These are phyloP conservation scores for Mycena polygramma DNA, from an alignment of 768 basidiomycete species.

Conservation along the genomic window DNA sequence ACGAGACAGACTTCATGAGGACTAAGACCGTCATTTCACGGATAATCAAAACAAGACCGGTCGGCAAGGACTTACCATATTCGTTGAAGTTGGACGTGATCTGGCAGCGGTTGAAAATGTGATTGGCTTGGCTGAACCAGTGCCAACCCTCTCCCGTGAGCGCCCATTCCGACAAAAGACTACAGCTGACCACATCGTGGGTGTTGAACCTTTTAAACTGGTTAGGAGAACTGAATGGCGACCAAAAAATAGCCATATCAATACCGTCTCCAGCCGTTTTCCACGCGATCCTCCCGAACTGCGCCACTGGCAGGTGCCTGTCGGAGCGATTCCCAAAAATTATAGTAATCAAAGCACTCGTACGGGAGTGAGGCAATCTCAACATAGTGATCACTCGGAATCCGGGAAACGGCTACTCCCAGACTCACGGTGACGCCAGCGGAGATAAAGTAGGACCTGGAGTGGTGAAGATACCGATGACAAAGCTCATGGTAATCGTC, in stretches of 20 bases:
- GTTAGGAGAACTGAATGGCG: too few species aligned
- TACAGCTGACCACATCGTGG: too few species aligned
- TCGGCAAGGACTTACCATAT: neutral
- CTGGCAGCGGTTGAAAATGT: neutral
- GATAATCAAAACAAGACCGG: neutral
- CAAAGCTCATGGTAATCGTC: slow-evolving; percentile 1
- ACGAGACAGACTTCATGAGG: neutral
- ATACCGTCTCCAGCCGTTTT: too few species aligned
- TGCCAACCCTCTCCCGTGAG: neutral
- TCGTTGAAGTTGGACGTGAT: neutral
- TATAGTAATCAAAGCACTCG: neutral
- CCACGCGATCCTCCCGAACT: too few species aligned
- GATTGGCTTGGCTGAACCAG: neutral
- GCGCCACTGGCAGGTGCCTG: too few species aligned
- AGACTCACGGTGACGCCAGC: neutral
- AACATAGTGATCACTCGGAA: too few species aligned
- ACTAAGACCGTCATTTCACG: neutral
- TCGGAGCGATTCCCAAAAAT: neutral
- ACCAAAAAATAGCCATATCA: too few species aligned
- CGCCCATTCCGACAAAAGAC: neutral
- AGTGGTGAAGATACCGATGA: neutral
- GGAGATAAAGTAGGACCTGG: neutral
- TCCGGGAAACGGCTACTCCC: neutral
- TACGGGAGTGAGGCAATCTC: neutral
- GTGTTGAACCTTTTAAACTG: too few species aligned